Percentiles rank a stretch among this genome's conserved stretches.
Evolutionary conservation across 2,329 filamentous ascomycete species (phyloP).

Genomic region (Calonectria crousiana): DNA sequence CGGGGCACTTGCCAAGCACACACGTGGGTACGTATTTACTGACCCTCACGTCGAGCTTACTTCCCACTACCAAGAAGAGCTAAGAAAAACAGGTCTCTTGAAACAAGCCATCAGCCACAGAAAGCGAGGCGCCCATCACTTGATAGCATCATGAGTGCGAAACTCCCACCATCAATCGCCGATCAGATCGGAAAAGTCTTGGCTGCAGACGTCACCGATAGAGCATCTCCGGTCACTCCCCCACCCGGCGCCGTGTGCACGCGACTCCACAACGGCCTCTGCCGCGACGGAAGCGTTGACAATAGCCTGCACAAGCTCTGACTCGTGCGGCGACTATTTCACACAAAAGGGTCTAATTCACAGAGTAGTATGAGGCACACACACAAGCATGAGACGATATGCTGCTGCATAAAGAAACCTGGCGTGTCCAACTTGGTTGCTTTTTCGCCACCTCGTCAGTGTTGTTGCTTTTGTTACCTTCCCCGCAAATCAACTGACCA

Average conservation of each 20-base stretch:
- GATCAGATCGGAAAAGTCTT: neutral
- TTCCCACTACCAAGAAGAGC: neutral
- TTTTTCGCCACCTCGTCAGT: constrained; percentile 6
- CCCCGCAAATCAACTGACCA: constrained; percentile 34
- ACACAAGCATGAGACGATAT: neutral
- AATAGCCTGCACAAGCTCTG: constrained; percentile 1
- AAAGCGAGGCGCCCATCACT: neutral
- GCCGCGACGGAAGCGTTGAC: neutral
- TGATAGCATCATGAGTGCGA: neutral
- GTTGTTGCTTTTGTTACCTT: constrained; percentile 1
- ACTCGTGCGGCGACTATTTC: neutral
- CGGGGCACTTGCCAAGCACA: neutral
- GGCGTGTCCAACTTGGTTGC: neutral
- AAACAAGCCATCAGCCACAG: neutral
- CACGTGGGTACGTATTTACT: constrained; percentile 30
- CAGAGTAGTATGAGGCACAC: neutral
- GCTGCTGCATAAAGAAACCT: neutral
- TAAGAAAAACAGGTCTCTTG: neutral
- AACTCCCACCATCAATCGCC: neutral
- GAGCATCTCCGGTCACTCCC: constrained; percentile 6
- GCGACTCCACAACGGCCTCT: constrained; percentile 24
- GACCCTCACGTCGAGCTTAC: neutral
- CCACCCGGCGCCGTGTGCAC: constrained; percentile 7
- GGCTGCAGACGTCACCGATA: constrained; percentile 15
- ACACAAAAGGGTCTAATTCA: neutral